phyloP scores from a whole-genome alignment of 495 filamentous ascomycete genomes.

The Penicillium flavigenum region DNA sequence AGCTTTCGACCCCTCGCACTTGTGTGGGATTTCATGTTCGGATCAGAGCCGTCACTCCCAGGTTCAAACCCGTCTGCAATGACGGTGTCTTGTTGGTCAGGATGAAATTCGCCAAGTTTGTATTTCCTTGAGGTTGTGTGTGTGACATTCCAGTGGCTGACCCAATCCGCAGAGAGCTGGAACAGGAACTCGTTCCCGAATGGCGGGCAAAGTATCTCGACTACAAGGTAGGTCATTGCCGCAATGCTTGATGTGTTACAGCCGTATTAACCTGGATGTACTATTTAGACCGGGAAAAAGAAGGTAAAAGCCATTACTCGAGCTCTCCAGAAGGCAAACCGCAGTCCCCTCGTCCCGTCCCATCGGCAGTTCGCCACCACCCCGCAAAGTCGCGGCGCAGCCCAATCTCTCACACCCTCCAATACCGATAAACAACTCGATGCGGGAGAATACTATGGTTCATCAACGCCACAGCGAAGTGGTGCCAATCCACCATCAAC shows the following conservation, averaged over 20 bases:
- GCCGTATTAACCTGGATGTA: neutral
- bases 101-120: slow-evolving; percentile 67
- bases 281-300: slow-evolving; percentile 70
- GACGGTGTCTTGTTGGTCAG: slow-evolving; percentile 26
- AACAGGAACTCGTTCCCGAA: slow-evolving; percentile 85
- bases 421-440: slow-evolving; percentile 27
- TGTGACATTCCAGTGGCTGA: slow-evolving; percentile 25
- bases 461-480: slow-evolving; percentile 12
- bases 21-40: slow-evolving; percentile 8
- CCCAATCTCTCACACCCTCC: slow-evolving; percentile 16
- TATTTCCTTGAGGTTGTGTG: slow-evolving; percentile 17
- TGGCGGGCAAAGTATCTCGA: slow-evolving; percentile 91
- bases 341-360: slow-evolving; percentile 55
- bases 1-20: slow-evolving; percentile 8
- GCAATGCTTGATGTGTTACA: neutral
- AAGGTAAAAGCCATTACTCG: slow-evolving; percentile 77
- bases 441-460: slow-evolving; percentile 17
- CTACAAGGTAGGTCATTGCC: slow-evolving; percentile 62
- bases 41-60: neutral
- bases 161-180: slow-evolving; percentile 62
- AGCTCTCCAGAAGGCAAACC: slow-evolving; percentile 60
- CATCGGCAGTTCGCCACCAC: slow-evolving; percentile 22
- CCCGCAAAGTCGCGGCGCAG: slow-evolving; percentile 35
- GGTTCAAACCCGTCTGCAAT: slow-evolving; percentile 19
- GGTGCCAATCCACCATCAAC: slow-evolving; percentile 17